These are phyloP conservation scores for Cercospora zeina DNA, from an alignment of 2,329 filamentous ascomycete genomes.

Conservation along the genomic window DNA sequence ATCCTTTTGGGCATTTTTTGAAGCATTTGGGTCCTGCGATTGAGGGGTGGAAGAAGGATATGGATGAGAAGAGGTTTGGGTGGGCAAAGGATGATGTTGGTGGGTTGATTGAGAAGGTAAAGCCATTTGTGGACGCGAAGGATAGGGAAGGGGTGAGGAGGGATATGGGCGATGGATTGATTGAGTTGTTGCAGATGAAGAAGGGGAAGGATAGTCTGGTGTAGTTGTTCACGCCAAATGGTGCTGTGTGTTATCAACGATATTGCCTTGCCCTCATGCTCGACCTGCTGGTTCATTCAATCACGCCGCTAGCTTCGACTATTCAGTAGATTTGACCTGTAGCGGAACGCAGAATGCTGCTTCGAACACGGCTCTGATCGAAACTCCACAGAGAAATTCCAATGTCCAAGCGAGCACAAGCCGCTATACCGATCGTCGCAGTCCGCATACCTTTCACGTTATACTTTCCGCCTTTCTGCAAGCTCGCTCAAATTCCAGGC, in stretches of 20 bases:
- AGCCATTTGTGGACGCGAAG: conserved; percentile 14
- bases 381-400: background rate
- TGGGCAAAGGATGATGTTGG: conserved; percentile 15
- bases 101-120: conserved; percentile 17
- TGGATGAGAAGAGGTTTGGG: conserved; percentile 24
- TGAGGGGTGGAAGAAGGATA: conserved; percentile 23
- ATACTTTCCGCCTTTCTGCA: background rate
- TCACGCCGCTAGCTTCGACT: background rate
- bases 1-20: conserved; percentile 23
- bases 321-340: background rate
- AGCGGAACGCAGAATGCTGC: background rate
- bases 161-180: conserved; percentile 24
- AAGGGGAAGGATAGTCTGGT: conserved; percentile 16
- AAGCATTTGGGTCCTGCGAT: conserved; percentile 25
- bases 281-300: background rate
- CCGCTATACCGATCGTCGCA: background rate
- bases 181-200: conserved; percentile 24
- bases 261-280: background rate
- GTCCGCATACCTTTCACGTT: background rate
- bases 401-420: background rate
- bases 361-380: background rate
- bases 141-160: conserved; percentile 17
- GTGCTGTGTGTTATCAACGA: background rate
- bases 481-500: background rate
- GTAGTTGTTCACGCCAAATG: background rate